These are phyloP conservation scores for Lathyrus aphaca DNA, from an alignment of 306 rosid species.

Conservation along the genomic window DNA sequence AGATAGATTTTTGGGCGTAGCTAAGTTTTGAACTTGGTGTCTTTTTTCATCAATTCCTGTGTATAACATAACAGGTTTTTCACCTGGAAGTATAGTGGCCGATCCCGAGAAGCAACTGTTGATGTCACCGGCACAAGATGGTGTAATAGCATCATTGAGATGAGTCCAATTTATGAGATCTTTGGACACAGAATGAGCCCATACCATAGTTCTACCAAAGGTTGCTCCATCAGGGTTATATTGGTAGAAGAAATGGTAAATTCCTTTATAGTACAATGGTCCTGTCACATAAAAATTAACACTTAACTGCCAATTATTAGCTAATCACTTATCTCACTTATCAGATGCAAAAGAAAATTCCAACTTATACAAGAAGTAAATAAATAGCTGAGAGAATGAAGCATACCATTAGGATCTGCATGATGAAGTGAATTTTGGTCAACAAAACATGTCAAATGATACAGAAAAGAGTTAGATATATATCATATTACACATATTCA, in stretches of 20 bases:
- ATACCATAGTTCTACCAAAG: slow-evolving; percentile 49
- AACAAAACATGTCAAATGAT: slow-evolving; percentile 43
- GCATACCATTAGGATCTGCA: slow-evolving; percentile 64
- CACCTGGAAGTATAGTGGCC: slow-evolving; percentile 46
- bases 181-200: slow-evolving; percentile 64
- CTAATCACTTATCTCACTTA: no score
- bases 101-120: slow-evolving; percentile 67
- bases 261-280: slow-evolving; percentile 59
- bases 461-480: slow-evolving; percentile 34
- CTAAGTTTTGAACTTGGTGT: slow-evolving; percentile 53
- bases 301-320: neutral
- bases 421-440: slow-evolving; percentile 40
- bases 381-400: neutral
- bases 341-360: no score
- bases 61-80: slow-evolving; percentile 48
- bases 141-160: slow-evolving; percentile 13
- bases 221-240: slow-evolving; percentile 52
- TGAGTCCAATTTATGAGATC: slow-evolving; percentile 26
- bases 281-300: slow-evolving; percentile 31
- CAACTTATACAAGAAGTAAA: no score
- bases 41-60: slow-evolving; percentile 46
- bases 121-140: slow-evolving; percentile 39
- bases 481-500: neutral
- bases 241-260: slow-evolving; percentile 66
- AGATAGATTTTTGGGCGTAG: slow-evolving; percentile 47